Conservation (phyloP, 805 yeast genomes). For the Wickerhamomyces mucosus region DNA sequence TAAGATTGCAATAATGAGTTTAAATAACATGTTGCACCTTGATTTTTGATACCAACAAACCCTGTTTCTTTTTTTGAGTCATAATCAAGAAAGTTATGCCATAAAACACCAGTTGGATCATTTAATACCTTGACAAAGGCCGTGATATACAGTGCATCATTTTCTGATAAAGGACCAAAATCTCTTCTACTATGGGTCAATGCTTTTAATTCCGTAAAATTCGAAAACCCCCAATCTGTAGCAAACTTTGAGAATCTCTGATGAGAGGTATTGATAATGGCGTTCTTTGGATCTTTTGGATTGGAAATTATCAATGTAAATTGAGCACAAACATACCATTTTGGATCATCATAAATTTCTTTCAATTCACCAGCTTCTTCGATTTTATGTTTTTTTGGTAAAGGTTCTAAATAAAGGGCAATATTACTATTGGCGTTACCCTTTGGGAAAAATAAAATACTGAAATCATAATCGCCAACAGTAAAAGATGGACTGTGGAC, state of each 20-base stretch:
- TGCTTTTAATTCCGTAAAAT: slow-evolving; percentile 49
- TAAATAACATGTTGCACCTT: slow-evolving; percentile 97
- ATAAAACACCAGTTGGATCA: slow-evolving; percentile 89
- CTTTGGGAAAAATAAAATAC: slow-evolving; percentile 65
- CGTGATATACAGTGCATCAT: slow-evolving; percentile 58
- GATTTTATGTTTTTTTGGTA: slow-evolving; percentile 21
- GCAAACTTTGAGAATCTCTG: slow-evolving; percentile 72
- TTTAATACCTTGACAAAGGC: slow-evolving; percentile 68
- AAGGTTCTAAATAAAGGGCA: slow-evolving; percentile 77
- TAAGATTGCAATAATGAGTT: slow-evolving; percentile 89
- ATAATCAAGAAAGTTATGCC: slow-evolving; percentile 81
- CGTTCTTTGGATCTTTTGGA: slow-evolving; percentile 58
- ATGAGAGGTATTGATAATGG: slow-evolving; percentile 51
- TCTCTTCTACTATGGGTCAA: slow-evolving; percentile 20
- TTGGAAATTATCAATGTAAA: slow-evolving; percentile 81
- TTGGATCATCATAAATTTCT: slow-evolving; percentile 25
- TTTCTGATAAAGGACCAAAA: slow-evolving; percentile 30
- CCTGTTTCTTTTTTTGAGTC: slow-evolving; percentile 87
- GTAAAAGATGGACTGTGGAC: slow-evolving; percentile 34
- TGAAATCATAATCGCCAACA: slow-evolving; percentile 60
- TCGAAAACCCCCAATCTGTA: slow-evolving; percentile 94
- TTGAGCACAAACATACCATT: slow-evolving; percentile 88
- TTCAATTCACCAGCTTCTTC: slow-evolving; percentile 22
- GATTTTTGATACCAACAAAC: slow-evolving; percentile 86
- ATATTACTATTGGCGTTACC: slow-evolving; percentile 54